These are phyloP conservation scores for Globisporangium recalcitrans DNA, from an alignment of 352 stramenopile genomes.

Conservation along the genomic window DNA sequence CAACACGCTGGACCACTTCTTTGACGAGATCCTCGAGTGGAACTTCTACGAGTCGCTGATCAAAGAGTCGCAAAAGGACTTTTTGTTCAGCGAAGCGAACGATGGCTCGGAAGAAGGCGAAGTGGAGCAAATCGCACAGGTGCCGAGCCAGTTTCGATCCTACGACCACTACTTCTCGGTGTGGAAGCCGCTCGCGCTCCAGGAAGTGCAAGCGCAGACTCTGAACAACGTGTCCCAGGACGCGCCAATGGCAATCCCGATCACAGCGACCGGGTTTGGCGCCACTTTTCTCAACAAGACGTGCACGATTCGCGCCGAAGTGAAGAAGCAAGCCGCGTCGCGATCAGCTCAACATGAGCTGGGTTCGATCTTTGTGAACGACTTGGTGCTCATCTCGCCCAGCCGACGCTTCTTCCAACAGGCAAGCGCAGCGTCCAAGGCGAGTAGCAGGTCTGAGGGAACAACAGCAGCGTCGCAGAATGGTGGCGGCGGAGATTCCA, in stretches of 20 bases:
- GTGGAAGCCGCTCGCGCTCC: slow-evolving; percentile 78
- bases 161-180: slow-evolving; percentile 88
- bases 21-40: slow-evolving; percentile 81
- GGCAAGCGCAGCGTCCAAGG: slow-evolving; percentile 15
- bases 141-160: slow-evolving; percentile 81
- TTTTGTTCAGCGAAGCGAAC: slow-evolving; percentile 44
- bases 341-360: slow-evolving; percentile 28
- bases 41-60: slow-evolving; percentile 61
- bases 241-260: slow-evolving; percentile 35
- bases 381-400: slow-evolving; percentile 69
- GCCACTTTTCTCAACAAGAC: slow-evolving; percentile 56
- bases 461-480: slow-evolving; percentile 8
- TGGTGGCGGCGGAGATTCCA: neutral
- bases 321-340: slow-evolving; percentile 35
- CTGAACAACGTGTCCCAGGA: slow-evolving; percentile 77
- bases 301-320: slow-evolving; percentile 65
- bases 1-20: slow-evolving; percentile 79
- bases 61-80: slow-evolving; percentile 49
- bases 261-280: slow-evolving; percentile 43
- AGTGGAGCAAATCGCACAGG: slow-evolving; percentile 44
- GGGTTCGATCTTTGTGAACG: slow-evolving; percentile 61
- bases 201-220: slow-evolving; percentile 87
- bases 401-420: slow-evolving; percentile 52
- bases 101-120: slow-evolving; percentile 74
- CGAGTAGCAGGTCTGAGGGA: neutral